phyloP scores from a whole-genome alignment of 768 basidiomycete genomes.

The Boletus tylopilopsis region DNA sequence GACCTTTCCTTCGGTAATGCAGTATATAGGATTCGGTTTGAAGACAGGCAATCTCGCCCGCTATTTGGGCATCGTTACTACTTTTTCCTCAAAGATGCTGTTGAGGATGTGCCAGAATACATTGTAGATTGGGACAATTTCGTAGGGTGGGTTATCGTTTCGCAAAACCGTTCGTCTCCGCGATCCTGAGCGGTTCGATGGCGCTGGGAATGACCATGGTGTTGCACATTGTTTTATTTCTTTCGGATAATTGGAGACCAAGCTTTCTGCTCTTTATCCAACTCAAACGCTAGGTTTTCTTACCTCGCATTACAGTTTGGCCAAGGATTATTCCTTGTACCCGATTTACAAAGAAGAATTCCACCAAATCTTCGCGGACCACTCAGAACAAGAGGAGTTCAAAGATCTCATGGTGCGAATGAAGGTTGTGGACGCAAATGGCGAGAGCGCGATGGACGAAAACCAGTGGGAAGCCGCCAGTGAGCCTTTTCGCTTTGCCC shows the following conservation, averaged over 20 bases:
- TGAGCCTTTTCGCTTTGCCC: slow-evolving; percentile 40
- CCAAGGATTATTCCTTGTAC: slow-evolving; percentile 72
- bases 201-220: too few relatives aligned
- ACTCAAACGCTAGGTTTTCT: slow-evolving; percentile 5
- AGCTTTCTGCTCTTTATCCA: neutral
- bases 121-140: slow-evolving; percentile 96
- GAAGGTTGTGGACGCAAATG: slow-evolving; percentile 84
- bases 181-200: neutral
- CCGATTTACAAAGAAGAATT: slow-evolving; percentile 84
- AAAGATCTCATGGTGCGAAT: slow-evolving; percentile 80
- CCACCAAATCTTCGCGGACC: slow-evolving; percentile 82
- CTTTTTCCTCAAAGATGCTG: slow-evolving; percentile 93
- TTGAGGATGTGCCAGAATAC: slow-evolving; percentile 96
- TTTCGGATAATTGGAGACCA: neutral
- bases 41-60: slow-evolving; percentile 57
- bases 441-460: slow-evolving; percentile 89
- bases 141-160: slow-evolving; percentile 53
- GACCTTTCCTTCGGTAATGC: slow-evolving; percentile 86
- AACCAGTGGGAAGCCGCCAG: slow-evolving; percentile 99
- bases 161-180: neutral
- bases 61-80: slow-evolving; percentile 89
- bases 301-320: slow-evolving; percentile 54
- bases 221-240: neutral
- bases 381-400: slow-evolving; percentile 77
- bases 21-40: slow-evolving; percentile 87